Evolutionary conservation across 148 eudicot genomes (phyloP).

Genomic region (Cornus kousa): DNA sequence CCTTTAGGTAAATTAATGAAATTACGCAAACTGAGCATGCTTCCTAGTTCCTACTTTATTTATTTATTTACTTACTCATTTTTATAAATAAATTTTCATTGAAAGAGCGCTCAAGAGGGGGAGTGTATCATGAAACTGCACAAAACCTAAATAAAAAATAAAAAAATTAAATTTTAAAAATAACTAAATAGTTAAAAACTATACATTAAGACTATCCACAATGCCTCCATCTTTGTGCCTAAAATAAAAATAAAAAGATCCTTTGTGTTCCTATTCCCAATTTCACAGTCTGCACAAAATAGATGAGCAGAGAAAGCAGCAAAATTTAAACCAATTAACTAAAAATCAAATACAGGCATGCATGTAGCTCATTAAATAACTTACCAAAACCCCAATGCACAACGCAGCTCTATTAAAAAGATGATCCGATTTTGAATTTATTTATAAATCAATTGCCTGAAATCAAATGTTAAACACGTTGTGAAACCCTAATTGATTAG

Average conservation of each 20-base stretch:
- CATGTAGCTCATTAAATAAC: not conserved
- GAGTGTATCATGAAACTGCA: no score
- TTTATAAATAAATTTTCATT: no score
- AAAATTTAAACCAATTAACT: no score
- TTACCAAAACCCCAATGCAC: not conserved
- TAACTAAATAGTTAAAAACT: no score
- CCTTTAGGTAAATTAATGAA: slow-evolving; percentile 23
- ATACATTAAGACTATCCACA: no score
- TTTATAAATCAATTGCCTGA: not conserved
- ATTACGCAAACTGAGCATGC: slow-evolving; percentile 34
- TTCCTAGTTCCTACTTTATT: slow-evolving; percentile 34
- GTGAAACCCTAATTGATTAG: not conserved
- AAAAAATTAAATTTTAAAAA: no score
- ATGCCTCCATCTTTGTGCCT: no score
- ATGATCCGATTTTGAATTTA: not conserved
- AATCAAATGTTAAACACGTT: slow-evolving; percentile 1
- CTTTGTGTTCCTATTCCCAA: not conserved
- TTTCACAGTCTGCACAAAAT: not conserved
- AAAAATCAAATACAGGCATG: not conserved
- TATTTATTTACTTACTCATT: no score
- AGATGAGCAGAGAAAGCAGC: no score
- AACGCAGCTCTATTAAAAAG: not conserved
- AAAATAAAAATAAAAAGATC: no score
- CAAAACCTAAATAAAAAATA: no score
- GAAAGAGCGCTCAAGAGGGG: no score